phyloP scores from a whole-genome alignment of 768 basidiomycete species.

The Rhizopogon vesiculosus region DNA sequence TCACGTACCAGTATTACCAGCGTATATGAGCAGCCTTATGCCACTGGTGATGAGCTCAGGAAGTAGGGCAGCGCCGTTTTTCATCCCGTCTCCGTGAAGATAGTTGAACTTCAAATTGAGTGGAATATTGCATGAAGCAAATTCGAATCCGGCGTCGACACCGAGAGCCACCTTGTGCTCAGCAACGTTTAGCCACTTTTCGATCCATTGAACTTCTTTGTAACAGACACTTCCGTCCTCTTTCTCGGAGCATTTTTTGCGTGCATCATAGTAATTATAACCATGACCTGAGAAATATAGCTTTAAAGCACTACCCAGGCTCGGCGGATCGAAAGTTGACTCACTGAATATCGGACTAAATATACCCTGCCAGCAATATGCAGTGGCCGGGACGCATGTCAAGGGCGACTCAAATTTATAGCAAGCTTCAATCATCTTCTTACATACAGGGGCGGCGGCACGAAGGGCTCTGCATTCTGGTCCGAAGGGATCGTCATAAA shows the following conservation, averaged over 20 bases:
- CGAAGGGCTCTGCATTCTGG: constrained; percentile 35
- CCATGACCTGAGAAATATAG: constrained; percentile 14
- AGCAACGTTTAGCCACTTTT: constrained; percentile 45
- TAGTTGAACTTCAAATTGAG: constrained; percentile 30
- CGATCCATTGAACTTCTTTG: constrained; percentile 43
- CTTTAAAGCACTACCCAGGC: background rate
- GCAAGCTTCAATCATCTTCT: constrained; percentile 37
- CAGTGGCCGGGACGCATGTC: constrained; percentile 33
- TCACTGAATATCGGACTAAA: constrained; percentile 13
- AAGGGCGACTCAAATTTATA: constrained; percentile 28
- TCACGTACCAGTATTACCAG: constrained; percentile 27
- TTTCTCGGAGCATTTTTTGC: constrained; percentile 37
- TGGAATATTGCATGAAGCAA: constrained; percentile 30
- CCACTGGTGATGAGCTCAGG: constrained; percentile 45
- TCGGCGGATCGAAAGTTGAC: background rate
- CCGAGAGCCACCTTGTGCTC: constrained; percentile 42
- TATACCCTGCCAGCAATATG: constrained; percentile 33
- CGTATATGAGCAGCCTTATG: constrained; percentile 39
- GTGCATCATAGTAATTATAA: constrained; percentile 51
- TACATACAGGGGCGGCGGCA: constrained; percentile 36
- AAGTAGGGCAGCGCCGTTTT: constrained; percentile 34
- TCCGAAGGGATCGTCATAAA: constrained; percentile 39
- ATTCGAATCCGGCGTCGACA: constrained; percentile 26
- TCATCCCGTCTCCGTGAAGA: constrained; percentile 38
- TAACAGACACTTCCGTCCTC: constrained; percentile 34